Evolutionary conservation across 2,329 filamentous ascomycete species (phyloP), one percentile per base, ranked within the genome.

Genomic region (Metarhizium humberi): DNA sequence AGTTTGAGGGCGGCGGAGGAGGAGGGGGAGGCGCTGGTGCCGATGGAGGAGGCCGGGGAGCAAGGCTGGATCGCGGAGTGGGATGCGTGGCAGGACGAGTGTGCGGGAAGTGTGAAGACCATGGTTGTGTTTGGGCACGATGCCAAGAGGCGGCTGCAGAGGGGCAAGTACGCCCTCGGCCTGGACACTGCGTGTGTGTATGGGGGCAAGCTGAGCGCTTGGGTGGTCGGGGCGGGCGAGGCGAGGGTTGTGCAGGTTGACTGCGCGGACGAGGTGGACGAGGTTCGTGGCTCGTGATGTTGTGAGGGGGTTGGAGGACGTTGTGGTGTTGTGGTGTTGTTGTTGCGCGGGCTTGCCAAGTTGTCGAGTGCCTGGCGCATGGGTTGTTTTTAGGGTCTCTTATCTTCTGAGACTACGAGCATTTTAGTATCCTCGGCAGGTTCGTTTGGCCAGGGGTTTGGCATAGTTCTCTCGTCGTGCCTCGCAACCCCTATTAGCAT

Each of bases 41-140:
- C 43, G n/a, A 20, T 8, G n/a, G 43, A 55, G 4, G 59, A 61
- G 11, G 32, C 49, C 0, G 4, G 47, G 32, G 5, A 59, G 59
- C 1, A 57, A 61, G 0, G 63, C 54, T 0, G 59, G 63, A 14
- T 56, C 53, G 46, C 60, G 56, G 59, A 59, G 57, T 61, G 6
- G 49, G 57, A 6, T 18, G 47, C 45, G 42, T 51, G 5, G 36
- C 59, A 51, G 36, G 61, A 25, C 72, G 78, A 6, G 50, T 4
- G 16, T 11, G 32, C 32, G 36, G 18, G 20, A n/a, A n/a, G 2
- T 1, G 13, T 6, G 11, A 14, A 13, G 38, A 80, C 74, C 18
- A 88, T 86, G 0, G 86, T 92, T 14, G 78, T 94, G 45, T 95
- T 94, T 65, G 90, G 90, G 0, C 91, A 96, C 65, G 89, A 96